phyloP scores from a whole-genome alignment of 176 grass and related monocot species.

The Poa annua region DNA sequence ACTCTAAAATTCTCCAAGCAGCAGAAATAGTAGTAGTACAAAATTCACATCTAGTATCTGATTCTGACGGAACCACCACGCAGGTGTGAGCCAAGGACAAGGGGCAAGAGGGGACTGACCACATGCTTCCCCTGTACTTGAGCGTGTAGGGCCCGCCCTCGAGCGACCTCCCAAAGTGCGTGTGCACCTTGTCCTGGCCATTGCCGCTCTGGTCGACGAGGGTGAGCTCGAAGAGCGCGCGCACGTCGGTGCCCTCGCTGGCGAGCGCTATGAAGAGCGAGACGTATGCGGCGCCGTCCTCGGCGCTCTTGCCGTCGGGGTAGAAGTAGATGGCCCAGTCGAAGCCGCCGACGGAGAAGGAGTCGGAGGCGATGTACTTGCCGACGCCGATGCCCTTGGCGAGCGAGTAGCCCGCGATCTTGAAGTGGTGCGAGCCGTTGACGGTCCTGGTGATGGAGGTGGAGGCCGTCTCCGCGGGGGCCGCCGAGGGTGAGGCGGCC shows the following conservation, averaged over 20 bases:
- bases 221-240: constrained; percentile 95
- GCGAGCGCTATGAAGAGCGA: constrained; percentile 96
- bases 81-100: no score
- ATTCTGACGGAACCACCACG: neutral
- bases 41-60: neutral
- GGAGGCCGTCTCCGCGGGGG: constrained; percentile 73
- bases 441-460: constrained; percentile 89
- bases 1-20: neutral
- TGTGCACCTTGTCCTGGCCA: constrained; percentile 86
- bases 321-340: constrained; percentile 99
- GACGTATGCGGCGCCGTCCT: constrained; percentile 80
- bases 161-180: constrained; percentile 78
- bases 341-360: constrained; percentile 80
- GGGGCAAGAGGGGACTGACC: constrained; percentile 44
- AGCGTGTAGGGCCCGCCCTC: constrained; percentile 93
- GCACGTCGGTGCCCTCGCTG: constrained; percentile 90
- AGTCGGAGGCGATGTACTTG: constrained; percentile 91
- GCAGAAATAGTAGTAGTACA: neutral
- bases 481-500: constrained; percentile 15
- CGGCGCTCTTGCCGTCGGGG: constrained; percentile 91
- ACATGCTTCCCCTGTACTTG: constrained; percentile 96
- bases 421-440: constrained; percentile 92
- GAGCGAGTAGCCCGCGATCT: constrained; percentile 84
- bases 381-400: constrained; percentile 86
- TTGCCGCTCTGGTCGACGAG: constrained; percentile 94